A percentile compares a stretch with the other conserved stretches of the same genome.
These are phyloP conservation scores for Neurospora sp. DNA, from an alignment of 495 filamentous ascomycete species.

Conservation along the genomic window DNA sequence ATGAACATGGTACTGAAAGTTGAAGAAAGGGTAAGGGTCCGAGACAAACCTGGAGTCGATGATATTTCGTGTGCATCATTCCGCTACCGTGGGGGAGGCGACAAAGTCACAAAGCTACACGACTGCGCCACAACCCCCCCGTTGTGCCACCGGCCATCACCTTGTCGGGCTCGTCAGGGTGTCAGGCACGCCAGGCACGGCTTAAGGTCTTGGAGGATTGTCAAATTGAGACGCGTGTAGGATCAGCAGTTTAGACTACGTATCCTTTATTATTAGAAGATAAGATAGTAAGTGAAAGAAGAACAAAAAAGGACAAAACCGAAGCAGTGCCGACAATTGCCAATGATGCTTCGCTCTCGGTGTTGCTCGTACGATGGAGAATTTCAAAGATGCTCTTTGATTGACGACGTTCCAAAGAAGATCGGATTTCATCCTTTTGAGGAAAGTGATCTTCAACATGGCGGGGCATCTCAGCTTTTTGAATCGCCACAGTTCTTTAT, in stretches of 20 bases:
- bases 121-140: not conserved
- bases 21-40: not conserved
- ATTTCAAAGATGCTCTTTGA: not conserved
- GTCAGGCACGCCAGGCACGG: not conserved
- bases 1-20: not conserved
- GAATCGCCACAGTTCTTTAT: not conserved
- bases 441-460: not conserved
- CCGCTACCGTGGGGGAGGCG: not conserved
- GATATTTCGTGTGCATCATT: not conserved
- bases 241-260: not conserved
- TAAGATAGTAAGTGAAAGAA: not conserved
- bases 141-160: not conserved
- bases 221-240: not conserved
- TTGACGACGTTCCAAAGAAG: not conserved
- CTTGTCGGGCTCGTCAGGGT: not conserved
- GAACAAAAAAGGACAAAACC: not conserved
- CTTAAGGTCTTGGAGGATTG: not conserved
- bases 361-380: not conserved
- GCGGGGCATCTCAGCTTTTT: not conserved
- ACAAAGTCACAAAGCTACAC: not conserved
- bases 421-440: not conserved
- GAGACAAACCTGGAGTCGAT: not conserved
- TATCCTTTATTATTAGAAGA: not conserved
- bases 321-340: not conserved
- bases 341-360: not conserved